Evolutionary conservation across 2,329 filamentous ascomycete species (phyloP).

Genomic region (Fusarium sp.): DNA sequence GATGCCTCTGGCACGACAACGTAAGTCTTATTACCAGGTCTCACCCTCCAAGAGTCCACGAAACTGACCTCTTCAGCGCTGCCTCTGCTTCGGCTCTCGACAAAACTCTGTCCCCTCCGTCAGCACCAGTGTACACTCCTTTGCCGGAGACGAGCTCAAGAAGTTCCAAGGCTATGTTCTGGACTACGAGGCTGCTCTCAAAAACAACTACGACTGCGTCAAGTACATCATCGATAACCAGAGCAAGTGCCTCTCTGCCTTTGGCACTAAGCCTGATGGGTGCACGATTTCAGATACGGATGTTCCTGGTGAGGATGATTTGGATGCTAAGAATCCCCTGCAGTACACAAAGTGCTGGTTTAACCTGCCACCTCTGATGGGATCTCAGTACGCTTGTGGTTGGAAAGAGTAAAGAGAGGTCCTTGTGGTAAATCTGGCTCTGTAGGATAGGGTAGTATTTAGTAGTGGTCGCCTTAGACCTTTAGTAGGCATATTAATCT

Average conservation of each 20-base stretch:
- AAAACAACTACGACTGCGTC: conserved; percentile 1
- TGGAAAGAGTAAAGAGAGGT: no score
- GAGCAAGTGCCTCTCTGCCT: background rate
- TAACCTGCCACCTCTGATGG: no score
- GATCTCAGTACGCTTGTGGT: no score
- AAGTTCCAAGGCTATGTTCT: background rate
- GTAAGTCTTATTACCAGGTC: background rate
- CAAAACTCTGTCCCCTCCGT: background rate
- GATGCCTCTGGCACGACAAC: background rate
- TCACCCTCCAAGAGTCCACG: no score
- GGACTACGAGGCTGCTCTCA: background rate
- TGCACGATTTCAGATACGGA: background rate
- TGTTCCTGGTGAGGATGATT: background rate
- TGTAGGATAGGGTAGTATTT: no score
- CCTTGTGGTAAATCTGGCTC: no score
- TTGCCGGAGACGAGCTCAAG: background rate
- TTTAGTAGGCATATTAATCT: no score
- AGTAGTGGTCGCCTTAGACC: no score
- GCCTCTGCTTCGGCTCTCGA: background rate
- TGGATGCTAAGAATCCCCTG: background rate
- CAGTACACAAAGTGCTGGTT: background rate
- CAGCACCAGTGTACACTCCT: no score
- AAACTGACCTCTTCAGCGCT: background rate
- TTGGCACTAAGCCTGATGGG: background rate
- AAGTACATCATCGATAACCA: background rate